phyloP scores from a whole-genome alignment of 345 rosid genomes.

The Rhodamnia rubescens region DNA sequence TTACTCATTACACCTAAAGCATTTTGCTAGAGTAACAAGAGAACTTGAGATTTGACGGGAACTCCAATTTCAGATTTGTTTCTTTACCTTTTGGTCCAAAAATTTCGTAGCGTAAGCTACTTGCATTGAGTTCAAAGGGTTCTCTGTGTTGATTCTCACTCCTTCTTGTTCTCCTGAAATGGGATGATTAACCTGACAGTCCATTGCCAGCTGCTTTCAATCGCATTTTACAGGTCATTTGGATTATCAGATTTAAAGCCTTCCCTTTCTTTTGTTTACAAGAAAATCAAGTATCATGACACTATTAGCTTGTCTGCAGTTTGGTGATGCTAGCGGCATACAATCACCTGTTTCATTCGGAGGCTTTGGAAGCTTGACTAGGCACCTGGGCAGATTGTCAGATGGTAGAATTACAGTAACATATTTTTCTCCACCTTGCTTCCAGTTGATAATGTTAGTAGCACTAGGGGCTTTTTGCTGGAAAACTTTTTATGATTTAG shows the following conservation, averaged over 20 bases:
- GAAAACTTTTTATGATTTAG: background rate
- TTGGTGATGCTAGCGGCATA: slow-evolving; percentile 98
- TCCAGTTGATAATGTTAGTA: background rate
- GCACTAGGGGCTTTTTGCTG: background rate
- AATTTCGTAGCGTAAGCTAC: background rate
- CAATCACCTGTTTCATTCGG: slow-evolving; percentile 99
- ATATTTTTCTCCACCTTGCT: background rate
- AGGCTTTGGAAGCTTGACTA: slow-evolving; percentile 95
- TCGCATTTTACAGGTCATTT: slow-evolving; percentile 76
- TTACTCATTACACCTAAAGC: background rate
- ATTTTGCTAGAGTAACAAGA: background rate
- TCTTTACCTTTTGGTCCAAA: background rate
- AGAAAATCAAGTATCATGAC: background rate
- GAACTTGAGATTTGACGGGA: background rate
- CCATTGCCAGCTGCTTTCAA: slow-evolving; percentile 84
- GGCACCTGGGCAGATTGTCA: slow-evolving; percentile 83
- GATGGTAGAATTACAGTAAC: slow-evolving; percentile 30
- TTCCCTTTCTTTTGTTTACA: background rate
- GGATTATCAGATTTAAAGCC: background rate
- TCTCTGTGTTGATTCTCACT: background rate
- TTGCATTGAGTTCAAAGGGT: background rate
- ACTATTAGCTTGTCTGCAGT: slow-evolving; percentile 36
- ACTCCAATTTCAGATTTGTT: background rate
- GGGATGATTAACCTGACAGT: slow-evolving; percentile 42
- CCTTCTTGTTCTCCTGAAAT: background rate